phyloP scores from a whole-genome alignment of 768 basidiomycete species.

The Leccinellum albellum region DNA sequence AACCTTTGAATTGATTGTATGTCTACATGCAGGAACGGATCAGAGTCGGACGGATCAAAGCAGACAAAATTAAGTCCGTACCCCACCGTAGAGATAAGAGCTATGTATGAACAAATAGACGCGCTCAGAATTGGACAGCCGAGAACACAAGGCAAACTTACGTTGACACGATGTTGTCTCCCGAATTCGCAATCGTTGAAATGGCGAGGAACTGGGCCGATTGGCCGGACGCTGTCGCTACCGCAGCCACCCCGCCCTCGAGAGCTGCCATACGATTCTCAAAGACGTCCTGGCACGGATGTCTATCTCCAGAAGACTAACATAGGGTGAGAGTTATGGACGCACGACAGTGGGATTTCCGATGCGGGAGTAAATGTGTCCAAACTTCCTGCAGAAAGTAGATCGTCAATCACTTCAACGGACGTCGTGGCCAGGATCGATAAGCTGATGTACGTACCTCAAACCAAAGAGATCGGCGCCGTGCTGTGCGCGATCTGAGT shows the following conservation, averaged over 20 bases:
- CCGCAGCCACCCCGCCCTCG: conserved; percentile 59
- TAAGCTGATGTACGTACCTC: conserved; percentile 26
- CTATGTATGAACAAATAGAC: conserved; percentile 27
- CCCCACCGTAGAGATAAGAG: conserved; percentile 58
- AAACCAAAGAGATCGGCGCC: conserved; percentile 54
- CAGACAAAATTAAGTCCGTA: conserved; percentile 24
- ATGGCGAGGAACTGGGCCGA: conserved; percentile 62
- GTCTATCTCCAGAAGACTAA: background rate
- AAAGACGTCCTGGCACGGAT: conserved; percentile 49
- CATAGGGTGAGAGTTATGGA: background rate
- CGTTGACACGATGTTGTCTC: conserved; percentile 67
- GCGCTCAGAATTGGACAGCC: background rate
- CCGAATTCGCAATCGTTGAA: conserved; percentile 44
- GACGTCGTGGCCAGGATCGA: background rate
- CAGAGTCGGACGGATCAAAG: background rate
- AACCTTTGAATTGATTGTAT: conserved; percentile 64
- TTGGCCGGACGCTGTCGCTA: conserved; percentile 56
- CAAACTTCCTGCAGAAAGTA: conserved; percentile 31
- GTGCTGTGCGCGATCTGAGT: conserved; percentile 35
- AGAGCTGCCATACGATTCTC: conserved; percentile 63
- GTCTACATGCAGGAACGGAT: conserved; percentile 36
- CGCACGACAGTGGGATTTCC: conserved; percentile 55
- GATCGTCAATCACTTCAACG: background rate
- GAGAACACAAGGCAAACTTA: conserved; percentile 20
- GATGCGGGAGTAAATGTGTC: conserved; percentile 55